These are phyloP conservation scores for Alternaria rosae DNA, from an alignment of 2,329 filamentous ascomycete genomes.

Conservation along the genomic window DNA sequence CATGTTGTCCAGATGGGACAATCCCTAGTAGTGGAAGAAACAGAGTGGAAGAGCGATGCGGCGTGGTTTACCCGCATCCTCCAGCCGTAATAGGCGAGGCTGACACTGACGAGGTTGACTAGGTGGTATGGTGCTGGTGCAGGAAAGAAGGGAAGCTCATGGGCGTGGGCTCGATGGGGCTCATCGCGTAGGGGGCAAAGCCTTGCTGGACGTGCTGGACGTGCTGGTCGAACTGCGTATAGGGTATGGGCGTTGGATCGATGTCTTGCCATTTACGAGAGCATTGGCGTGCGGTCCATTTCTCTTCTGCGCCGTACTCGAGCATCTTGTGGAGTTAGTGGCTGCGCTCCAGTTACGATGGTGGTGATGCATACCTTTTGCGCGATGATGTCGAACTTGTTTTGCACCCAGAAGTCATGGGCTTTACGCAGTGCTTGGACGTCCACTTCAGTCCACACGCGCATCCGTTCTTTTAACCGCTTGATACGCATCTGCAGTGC, in stretches of 20 bases:
- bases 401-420: conserved; percentile 61
- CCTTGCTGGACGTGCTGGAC: conserved; percentile 39
- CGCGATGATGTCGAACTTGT: conserved; percentile 63
- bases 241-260: conserved; percentile 42
- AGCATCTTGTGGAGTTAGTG: conserved; percentile 54
- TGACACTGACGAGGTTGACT: background rate
- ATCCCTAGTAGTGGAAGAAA: conserved; percentile 1
- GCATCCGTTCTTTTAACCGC: conserved; percentile 59
- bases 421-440: conserved; percentile 58
- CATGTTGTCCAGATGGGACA: background rate
- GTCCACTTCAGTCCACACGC: conserved; percentile 61
- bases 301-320: conserved; percentile 59
- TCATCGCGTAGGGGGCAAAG: conserved; percentile 47
- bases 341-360: background rate
- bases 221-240: conserved; percentile 45
- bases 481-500: conserved; percentile 64
- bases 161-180: conserved; percentile 42
- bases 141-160: conserved; percentile 41
- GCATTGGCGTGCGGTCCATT: conserved; percentile 60
- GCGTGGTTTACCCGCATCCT: background rate
- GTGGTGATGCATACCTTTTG: conserved; percentile 51
- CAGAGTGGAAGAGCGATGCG: background rate
- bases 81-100: background rate
- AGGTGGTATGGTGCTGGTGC: conserved; percentile 22
- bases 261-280: conserved; percentile 61